These are phyloP conservation scores for Eutrema yunnanense DNA, from an alignment of 345 rosid genomes.

Conservation along the genomic window DNA sequence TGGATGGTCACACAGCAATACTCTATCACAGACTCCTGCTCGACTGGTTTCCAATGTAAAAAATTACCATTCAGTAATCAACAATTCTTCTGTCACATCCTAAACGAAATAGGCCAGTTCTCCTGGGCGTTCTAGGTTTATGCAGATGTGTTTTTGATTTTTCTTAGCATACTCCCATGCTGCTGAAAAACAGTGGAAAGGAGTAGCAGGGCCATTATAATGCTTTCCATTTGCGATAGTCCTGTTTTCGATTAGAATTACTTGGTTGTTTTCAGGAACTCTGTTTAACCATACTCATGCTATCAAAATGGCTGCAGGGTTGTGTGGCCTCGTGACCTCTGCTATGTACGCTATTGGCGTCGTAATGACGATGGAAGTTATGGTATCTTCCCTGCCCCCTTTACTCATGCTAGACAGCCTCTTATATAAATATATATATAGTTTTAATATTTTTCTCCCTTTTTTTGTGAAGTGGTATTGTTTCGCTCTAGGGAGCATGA, in stretches of 20 bases:
- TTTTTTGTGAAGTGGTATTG: slow-evolving; percentile 67
- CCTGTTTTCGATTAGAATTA: background rate
- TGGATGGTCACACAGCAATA: slow-evolving; percentile 98
- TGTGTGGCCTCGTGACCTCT: slow-evolving; percentile 99
- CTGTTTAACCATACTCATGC: background rate
- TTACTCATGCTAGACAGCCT: background rate
- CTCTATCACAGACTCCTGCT: slow-evolving; percentile 93
- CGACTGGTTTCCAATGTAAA: slow-evolving; percentile 94
- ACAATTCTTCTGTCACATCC: background rate
- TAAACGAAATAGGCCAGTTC: background rate
- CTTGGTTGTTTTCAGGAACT: background rate
- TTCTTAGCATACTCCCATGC: background rate
- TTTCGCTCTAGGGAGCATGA: slow-evolving; percentile 98
- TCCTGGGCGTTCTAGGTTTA: background rate
- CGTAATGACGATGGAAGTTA: slow-evolving; percentile 99
- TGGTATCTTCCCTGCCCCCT: slow-evolving; percentile 44
- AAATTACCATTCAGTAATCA: background rate
- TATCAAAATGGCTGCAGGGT: slow-evolving; percentile 49
- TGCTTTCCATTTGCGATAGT: background rate
- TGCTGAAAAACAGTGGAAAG: background rate
- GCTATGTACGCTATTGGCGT: slow-evolving; percentile 99
- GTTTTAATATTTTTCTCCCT: slow-evolving; percentile 14
- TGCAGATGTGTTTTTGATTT: background rate
- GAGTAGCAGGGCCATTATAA: background rate
- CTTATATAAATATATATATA: slow-evolving; percentile 1